Evolutionary conservation across 305 asterid genomes (phyloP).

Genomic region (Solanum hybrid): DNA sequence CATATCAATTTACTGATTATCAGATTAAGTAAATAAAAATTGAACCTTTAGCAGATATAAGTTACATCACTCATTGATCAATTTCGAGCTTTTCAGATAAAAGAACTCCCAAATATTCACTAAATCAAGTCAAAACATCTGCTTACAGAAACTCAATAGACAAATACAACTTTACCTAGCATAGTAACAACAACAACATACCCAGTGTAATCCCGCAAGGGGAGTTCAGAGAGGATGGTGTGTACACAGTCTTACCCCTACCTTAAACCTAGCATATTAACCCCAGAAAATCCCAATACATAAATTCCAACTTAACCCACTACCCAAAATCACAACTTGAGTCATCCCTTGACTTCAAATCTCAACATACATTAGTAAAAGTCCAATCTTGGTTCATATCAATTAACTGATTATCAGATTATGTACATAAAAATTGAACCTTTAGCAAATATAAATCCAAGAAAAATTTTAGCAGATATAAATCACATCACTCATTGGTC

Average conservation of each 20-base stretch:
- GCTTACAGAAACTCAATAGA: neutral
- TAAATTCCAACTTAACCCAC: neutral
- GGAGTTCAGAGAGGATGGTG: neutral
- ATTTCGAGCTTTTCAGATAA: neutral
- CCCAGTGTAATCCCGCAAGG: neutral
- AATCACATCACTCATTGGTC: neutral
- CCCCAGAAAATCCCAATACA: neutral
- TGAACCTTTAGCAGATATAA: neutral
- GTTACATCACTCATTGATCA: neutral
- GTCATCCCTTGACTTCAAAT: neutral
- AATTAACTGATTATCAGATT: neutral
- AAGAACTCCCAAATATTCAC: neutral
- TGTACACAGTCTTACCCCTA: neutral
- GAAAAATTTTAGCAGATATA: neutral
- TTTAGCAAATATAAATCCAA: neutral
- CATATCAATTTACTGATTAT: neutral
- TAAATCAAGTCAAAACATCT: neutral
- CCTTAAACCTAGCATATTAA: neutral
- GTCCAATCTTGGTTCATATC: neutral
- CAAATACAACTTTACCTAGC: neutral
- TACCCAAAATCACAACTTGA: neutral
- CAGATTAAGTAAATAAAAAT: neutral
- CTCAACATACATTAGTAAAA: neutral
- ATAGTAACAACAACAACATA: neutral
- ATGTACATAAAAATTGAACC: neutral